Conservation (phyloP, 1,284 basidiomycete genomes). For the Tremellales sp. region DNA sequence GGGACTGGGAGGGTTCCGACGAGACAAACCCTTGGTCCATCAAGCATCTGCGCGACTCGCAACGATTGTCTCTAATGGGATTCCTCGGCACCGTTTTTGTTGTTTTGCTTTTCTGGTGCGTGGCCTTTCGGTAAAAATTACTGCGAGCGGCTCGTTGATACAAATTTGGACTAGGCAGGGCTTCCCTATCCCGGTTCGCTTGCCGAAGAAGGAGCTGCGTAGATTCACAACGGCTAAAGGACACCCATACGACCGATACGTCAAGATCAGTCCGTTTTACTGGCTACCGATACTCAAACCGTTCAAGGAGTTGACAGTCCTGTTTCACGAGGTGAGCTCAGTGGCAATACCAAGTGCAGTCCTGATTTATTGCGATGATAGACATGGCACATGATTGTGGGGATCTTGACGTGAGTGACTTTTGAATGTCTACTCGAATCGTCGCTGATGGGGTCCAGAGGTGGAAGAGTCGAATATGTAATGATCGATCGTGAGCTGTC, state of each 20-base stretch:
- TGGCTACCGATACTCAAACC: slow-evolving; percentile 22
- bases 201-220: too few relatives aligned
- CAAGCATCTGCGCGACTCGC: slow-evolving; percentile 23
- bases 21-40: slow-evolving; percentile 16
- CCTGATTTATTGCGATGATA: slow-evolving; percentile 13
- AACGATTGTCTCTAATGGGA: slow-evolving; percentile 19
- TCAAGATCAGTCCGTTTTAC: too few relatives aligned
- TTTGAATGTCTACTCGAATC: neutral
- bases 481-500: slow-evolving; percentile 11
- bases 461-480: slow-evolving; percentile 12
- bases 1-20: too few relatives aligned
- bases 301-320: slow-evolving; percentile 36
- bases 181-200: too few relatives aligned
- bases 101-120: slow-evolving; percentile 24
- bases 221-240: too few relatives aligned
- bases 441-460: slow-evolving; percentile 7
- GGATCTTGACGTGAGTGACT: slow-evolving; percentile 20
- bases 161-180: too few relatives aligned
- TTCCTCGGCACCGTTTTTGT: slow-evolving; percentile 14
- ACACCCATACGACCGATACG: too few relatives aligned
- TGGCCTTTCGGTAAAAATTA: too few relatives aligned
- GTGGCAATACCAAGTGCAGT: neutral
- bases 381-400: slow-evolving; percentile 36
- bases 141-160: too few relatives aligned
- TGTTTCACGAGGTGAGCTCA: slow-evolving; percentile 33